Evolutionary conservation across 2,329 filamentous ascomycete genomes (phyloP).

Genomic region (Fusarium penzigii): DNA sequence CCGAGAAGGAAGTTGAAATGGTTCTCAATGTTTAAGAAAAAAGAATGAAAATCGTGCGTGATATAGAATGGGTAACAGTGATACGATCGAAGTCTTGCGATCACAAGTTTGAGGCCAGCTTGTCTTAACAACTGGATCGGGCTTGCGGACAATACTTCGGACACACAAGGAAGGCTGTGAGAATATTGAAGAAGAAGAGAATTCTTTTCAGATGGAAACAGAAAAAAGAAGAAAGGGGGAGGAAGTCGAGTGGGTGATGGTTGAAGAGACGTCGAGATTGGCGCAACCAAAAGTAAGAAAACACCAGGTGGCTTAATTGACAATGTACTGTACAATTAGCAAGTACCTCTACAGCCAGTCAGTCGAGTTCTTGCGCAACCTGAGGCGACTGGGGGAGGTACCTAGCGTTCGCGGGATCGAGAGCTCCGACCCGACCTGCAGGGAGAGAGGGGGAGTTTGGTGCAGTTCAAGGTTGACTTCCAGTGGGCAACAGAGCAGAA

Average conservation of each 20-base stretch:
- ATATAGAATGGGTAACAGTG: slow-evolving; percentile 13
- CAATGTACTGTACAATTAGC: too few species aligned
- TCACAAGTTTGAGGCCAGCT: slow-evolving; percentile 33
- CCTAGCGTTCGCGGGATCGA: slow-evolving; percentile 28
- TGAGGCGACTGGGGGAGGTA: slow-evolving; percentile 20
- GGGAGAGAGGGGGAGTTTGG: slow-evolving; percentile 27
- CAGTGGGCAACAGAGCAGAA: too few species aligned
- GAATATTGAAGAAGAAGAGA: neutral
- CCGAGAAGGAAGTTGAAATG: slow-evolving; percentile 5
- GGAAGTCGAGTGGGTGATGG: slow-evolving; percentile 15
- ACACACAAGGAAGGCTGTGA: slow-evolving; percentile 3
- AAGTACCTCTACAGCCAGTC: slow-evolving; percentile 8
- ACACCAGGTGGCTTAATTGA: slow-evolving; percentile 37
- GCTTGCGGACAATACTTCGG: slow-evolving; percentile 16
- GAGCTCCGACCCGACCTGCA: slow-evolving; percentile 26
- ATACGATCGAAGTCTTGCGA: slow-evolving; percentile 24
- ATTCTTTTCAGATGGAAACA: neutral
- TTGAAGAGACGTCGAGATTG: slow-evolving; percentile 21
- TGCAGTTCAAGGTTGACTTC: neutral
- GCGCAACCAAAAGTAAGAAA: slow-evolving; percentile 28
- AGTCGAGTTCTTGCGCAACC: slow-evolving; percentile 29
- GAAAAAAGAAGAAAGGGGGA: slow-evolving; percentile 20
- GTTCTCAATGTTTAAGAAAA: slow-evolving; percentile 7
- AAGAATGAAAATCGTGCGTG: slow-evolving; percentile 6
- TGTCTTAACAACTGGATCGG: slow-evolving; percentile 28